Evolutionary conservation across 1,139 yeast species (phyloP).

Genomic region (Geotrichum klebahnii): DNA sequence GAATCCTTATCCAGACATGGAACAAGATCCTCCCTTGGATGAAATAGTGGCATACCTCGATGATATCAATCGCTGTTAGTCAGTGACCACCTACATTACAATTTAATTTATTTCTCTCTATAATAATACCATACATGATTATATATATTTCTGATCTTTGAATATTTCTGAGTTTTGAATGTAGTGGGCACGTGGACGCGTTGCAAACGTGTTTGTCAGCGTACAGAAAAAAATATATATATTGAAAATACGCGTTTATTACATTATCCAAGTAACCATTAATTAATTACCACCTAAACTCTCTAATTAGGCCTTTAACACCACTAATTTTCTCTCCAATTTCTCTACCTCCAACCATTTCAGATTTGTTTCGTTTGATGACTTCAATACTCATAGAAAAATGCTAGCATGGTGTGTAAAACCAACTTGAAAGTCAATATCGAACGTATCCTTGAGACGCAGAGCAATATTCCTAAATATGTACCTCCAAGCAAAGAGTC

Average conservation of each 20-base stretch:
- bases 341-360: too few relatives aligned
- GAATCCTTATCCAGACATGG: not conserved
- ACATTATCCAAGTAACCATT: not conserved
- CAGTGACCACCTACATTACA: not conserved
- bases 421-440: conserved; percentile 16
- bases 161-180: too few relatives aligned
- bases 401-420: conserved; percentile 14
- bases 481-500: conserved; percentile 2
- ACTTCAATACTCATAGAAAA: not conserved
- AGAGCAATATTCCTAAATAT: conserved; percentile 13
- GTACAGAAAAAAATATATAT: not conserved
- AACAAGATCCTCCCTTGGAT: conserved; percentile 9
- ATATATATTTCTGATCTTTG: too few relatives aligned
- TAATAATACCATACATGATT: too few relatives aligned
- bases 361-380: too few relatives aligned
- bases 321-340: too few relatives aligned
- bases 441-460: conserved; percentile 7
- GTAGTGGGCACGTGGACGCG: not conserved
- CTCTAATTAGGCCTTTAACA: too few relatives aligned
- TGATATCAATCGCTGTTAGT: conserved; percentile 12
- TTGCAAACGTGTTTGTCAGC: not conserved
- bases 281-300: too few relatives aligned
- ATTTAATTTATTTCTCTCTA: not conserved
- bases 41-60: conserved; percentile 14
- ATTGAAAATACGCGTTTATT: not conserved